These are phyloP conservation scores for Phoma sp. DNA, from an alignment of 2,329 filamentous ascomycete species.

Conservation along the genomic window DNA sequence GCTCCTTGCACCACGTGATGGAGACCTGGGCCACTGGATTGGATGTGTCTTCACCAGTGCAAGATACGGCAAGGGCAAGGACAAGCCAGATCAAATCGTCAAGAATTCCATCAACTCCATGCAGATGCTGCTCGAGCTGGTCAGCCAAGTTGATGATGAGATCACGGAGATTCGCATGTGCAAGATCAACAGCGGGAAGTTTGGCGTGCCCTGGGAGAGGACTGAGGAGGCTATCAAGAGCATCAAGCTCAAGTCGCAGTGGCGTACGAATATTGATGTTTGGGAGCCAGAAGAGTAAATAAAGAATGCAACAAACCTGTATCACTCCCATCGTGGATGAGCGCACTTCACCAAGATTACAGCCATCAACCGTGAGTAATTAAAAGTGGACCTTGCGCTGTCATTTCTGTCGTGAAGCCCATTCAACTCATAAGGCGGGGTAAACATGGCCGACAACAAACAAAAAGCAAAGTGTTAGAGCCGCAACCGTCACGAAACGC, in stretches of 20 bases:
- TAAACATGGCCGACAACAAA: conserved; percentile 9
- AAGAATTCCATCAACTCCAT: conserved; percentile 59
- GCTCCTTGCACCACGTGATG: conserved; percentile 60
- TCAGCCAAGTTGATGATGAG: conserved; percentile 42
- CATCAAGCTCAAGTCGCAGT: conserved; percentile 33
- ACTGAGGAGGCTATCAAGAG: conserved; percentile 54
- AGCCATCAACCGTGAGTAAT: background rate
- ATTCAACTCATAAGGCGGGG: conserved; percentile 1
- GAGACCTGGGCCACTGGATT: conserved; percentile 58
- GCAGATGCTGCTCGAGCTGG: conserved; percentile 55
- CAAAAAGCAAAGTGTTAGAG: background rate
- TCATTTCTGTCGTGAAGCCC: background rate
- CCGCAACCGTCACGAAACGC: background rate
- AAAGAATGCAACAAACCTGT: background rate
- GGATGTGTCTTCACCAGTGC: conserved; percentile 66
- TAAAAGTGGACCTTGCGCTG: conserved; percentile 1
- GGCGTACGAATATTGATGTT: conserved; percentile 33
- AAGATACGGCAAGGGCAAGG: conserved; percentile 56
- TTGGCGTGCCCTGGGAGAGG: conserved; percentile 62
- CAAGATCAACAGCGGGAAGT: conserved; percentile 66
- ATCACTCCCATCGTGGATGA: background rate
- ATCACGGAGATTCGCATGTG: conserved; percentile 54
- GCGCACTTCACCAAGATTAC: background rate
- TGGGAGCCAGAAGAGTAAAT: conserved; percentile 27
- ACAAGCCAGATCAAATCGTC: conserved; percentile 56